Conservation (phyloP, 1,284 basidiomycete genomes). For the Inonotus hispidus region DNA sequence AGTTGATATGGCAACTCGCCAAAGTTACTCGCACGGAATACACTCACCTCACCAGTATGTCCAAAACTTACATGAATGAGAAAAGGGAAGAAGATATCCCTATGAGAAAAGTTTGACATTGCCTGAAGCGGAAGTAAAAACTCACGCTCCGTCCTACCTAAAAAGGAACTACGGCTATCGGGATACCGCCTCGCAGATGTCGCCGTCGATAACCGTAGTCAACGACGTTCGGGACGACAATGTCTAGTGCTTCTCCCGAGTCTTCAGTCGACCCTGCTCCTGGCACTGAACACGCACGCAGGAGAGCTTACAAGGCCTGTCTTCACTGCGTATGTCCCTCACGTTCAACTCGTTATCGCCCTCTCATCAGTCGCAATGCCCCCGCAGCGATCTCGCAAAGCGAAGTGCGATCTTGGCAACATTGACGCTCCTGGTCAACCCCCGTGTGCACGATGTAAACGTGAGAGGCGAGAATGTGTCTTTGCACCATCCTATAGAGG, state of each 20-base stretch:
- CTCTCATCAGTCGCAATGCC: constrained; percentile 4
- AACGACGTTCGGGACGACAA: neutral
- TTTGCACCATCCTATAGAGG: constrained; percentile 26
- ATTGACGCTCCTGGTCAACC: constrained; percentile 35
- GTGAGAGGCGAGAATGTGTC: constrained; percentile 36
- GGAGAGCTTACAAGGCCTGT: constrained; percentile 21
- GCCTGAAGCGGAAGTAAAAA: neutral
- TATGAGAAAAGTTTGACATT: neutral
- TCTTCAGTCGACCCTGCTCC: constrained; percentile 11
- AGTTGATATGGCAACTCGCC: too few species aligned
- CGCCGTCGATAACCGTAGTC: constrained; percentile 12
- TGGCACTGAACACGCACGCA: constrained; percentile 8
- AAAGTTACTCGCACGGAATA: too few species aligned
- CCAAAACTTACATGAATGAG: too few species aligned
- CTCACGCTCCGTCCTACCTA: neutral
- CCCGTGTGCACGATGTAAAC: constrained; percentile 35
- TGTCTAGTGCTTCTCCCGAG: constrained; percentile 14
- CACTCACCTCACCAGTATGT: too few species aligned
- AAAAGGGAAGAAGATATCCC: too few species aligned
- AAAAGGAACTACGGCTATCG: neutral
- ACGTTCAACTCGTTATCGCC: neutral
- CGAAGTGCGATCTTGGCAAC: constrained; percentile 37
- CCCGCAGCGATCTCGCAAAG: constrained; percentile 4
- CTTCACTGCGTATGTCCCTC: constrained; percentile 26
- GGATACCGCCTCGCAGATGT: neutral